Evolutionary conservation across 371 early-diverging fungal species (phyloP).

Genomic region (Mortierella sp.): DNA sequence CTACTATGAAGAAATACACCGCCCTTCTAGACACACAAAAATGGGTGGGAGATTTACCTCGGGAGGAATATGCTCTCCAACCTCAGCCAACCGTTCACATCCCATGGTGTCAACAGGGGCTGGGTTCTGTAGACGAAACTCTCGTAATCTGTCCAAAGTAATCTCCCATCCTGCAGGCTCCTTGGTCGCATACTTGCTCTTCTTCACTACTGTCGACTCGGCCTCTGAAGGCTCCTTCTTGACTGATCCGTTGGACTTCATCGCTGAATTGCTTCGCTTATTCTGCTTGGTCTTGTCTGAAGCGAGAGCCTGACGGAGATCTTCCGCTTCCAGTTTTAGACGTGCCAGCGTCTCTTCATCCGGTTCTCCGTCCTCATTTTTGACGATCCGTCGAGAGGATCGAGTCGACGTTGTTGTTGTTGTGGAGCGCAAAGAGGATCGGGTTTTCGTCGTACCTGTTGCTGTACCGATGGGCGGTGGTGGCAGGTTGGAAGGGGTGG

Average conservation of each 20-base stretch:
- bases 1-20: too few species aligned
- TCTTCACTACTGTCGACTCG: conserved; percentile 5
- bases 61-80: conserved; percentile 56
- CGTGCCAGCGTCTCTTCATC: conserved; percentile 32
- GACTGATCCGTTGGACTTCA: not conserved
- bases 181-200: conserved; percentile 48
- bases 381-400: conserved; percentile 21
- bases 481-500: too few species aligned
- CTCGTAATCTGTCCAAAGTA: conserved; percentile 71
- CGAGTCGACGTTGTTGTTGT: not conserved
- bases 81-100: conserved; percentile 82
- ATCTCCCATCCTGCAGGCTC: conserved; percentile 75
- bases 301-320: conserved; percentile 29
- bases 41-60: conserved; percentile 39
- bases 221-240: not conserved
- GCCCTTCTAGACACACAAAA: not conserved
- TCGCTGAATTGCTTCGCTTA: conserved; percentile 7
- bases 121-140: conserved; percentile 64
- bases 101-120: conserved; percentile 99
- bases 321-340: conserved; percentile 43
- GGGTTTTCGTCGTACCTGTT: not conserved
- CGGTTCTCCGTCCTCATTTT: conserved; percentile 41
- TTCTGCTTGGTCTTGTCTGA: conserved; percentile 10
- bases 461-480: not conserved
- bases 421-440: not conserved